Conservation (phyloP, 306 rosid genomes). For the Phaseolus lunatus region DNA sequence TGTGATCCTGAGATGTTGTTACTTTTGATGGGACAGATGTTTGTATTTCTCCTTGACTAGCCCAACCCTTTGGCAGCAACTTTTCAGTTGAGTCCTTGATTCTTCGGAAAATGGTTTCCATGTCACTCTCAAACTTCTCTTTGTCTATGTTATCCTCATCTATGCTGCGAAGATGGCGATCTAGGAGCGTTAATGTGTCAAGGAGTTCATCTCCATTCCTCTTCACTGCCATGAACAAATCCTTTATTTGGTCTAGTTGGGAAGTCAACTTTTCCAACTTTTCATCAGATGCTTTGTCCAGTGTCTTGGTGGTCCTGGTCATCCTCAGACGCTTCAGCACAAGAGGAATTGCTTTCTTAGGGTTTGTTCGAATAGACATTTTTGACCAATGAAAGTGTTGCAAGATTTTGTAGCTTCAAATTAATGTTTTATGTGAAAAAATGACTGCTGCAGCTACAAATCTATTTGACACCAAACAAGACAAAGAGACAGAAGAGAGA, state of each 20-base stretch:
- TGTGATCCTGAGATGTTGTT: neutral
- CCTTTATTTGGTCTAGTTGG: neutral
- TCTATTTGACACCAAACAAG: too few species aligned
- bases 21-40: neutral
- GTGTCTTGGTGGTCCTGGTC: neutral
- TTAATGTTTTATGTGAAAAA: neutral
- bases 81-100: neutral
- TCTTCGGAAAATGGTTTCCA: neutral
- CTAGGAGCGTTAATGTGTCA: neutral
- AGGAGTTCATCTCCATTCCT: neutral
- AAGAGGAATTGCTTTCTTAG: constrained; percentile 13
- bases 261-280: neutral
- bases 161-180: neutral
- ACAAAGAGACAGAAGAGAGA: too few species aligned
- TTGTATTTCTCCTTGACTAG: neutral
- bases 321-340: neutral
- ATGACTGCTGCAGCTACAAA: too few species aligned
- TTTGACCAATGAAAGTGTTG: neutral
- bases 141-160: neutral
- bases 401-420: neutral
- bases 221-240: neutral
- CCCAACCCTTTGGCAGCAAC: neutral
- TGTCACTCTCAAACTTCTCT: neutral
- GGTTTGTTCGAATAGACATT: constrained; percentile 4
- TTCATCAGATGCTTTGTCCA: neutral